Evolutionary conservation across 2,329 filamentous ascomycete genomes (phyloP).

Genomic region (Aureobasidium sp.): DNA sequence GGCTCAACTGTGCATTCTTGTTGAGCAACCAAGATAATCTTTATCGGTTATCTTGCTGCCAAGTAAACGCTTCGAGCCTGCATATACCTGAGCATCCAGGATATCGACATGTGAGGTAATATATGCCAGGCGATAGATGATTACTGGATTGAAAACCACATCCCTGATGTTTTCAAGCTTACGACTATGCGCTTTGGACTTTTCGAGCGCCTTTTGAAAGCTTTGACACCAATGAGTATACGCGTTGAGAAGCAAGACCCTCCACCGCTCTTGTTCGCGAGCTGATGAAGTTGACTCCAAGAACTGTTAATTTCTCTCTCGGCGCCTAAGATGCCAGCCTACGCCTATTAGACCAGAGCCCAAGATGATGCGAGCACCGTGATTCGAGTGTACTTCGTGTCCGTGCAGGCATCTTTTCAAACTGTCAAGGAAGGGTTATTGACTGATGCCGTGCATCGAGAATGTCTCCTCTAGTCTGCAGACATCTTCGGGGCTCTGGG

Average conservation of each 20-base stretch:
- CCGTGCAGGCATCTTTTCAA: slow-evolving; percentile 79
- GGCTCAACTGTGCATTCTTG: slow-evolving; percentile 82
- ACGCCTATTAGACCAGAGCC: slow-evolving; percentile 89
- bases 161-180: slow-evolving; percentile 38
- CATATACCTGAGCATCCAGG: slow-evolving; percentile 89
- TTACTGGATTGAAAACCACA: slow-evolving; percentile 74
- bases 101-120: slow-evolving; percentile 97
- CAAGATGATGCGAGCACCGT: slow-evolving; percentile 79
- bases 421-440: slow-evolving; percentile 78
- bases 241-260: slow-evolving; percentile 68
- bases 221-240: slow-evolving; percentile 89
- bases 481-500: slow-evolving; percentile 75
- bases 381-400: slow-evolving; percentile 75
- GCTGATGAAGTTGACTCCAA: slow-evolving; percentile 71
- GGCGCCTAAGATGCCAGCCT: slow-evolving; percentile 92
- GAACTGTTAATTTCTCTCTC: slow-evolving; percentile 83
- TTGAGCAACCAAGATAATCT: slow-evolving; percentile 69
- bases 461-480: slow-evolving; percentile 72
- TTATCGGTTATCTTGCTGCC: slow-evolving; percentile 74
- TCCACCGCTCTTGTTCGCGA: slow-evolving; percentile 84
- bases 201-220: slow-evolving; percentile 69
- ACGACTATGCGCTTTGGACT: slow-evolving; percentile 30
- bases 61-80: slow-evolving; percentile 71
- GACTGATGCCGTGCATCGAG: slow-evolving; percentile 69
- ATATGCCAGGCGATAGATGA: slow-evolving; percentile 83